A percentile compares a stretch with the other conserved stretches of the same genome.
These are phyloP conservation scores for Coniochaeta hoffmannii DNA, from an alignment of 2,329 filamentous ascomycete genomes.

Conservation along the genomic window DNA sequence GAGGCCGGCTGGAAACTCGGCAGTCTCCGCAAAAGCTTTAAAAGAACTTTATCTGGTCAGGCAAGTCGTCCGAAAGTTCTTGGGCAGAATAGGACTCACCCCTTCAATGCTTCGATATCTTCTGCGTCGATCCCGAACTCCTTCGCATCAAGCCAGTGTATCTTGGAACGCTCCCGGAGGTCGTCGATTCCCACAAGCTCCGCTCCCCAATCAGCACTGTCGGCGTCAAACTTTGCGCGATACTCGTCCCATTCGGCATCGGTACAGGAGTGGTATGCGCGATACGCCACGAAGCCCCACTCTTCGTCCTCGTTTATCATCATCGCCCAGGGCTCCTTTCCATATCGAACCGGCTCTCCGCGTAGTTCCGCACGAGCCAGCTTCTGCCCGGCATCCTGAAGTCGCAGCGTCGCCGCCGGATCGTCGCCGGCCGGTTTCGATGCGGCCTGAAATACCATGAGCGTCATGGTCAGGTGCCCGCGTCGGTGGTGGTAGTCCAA, in stretches of 20 bases:
- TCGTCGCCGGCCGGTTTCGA: no score
- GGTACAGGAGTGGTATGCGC: constrained; percentile 9
- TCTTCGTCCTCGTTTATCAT: no score
- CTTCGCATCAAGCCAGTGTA: constrained; percentile 6
- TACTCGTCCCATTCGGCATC: constrained; percentile 18
- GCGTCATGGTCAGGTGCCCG: no score
- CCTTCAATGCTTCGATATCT: constrained; percentile 2
- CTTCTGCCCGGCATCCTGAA: no score
- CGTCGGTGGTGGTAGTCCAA: no score
- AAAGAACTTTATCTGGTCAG: no score
- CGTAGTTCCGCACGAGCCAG: no score
- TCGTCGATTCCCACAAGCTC: constrained; percentile 3
- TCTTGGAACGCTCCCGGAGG: constrained; percentile 1
- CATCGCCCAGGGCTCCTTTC: no score
- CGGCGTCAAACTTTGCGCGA: constrained; percentile 16
- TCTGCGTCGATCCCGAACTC: background rate
- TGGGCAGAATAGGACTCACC: constrained; percentile 2
- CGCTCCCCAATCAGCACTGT: constrained; percentile 18
- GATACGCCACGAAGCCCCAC: constrained; percentile 19
- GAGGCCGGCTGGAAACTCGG: background rate
- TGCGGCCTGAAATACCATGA: no score
- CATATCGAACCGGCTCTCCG: no score
- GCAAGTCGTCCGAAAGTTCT: no score
- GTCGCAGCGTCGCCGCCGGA: no score
- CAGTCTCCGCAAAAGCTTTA: background rate